Evolutionary conservation across 164 flowering plant genomes (phyloP), one percentile per base, ranked within the genome.

Genomic region (Amborella trichopoda): DNA sequence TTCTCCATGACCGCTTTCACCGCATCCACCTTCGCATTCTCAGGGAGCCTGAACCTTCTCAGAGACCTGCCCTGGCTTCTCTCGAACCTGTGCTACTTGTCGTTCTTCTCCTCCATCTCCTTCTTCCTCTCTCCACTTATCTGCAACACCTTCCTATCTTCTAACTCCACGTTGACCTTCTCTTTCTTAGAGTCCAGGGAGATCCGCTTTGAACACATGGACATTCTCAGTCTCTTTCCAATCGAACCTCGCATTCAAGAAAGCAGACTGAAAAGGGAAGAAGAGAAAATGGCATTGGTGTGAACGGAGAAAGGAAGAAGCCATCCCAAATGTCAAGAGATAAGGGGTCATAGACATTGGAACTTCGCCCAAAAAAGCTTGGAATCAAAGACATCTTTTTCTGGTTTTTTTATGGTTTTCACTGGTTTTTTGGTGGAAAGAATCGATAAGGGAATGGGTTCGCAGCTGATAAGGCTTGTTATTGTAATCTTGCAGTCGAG

Each of bases 201-300:
- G 44, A 17, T 70, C 69, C 3, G 62, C 71, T 23, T 58, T 70
- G 68, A 67, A 67, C 13, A 70, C 49, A 25, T 70, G 75, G 1
- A 65, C 67, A 27, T 61, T 56, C 3, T 62, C 62, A 18, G 72
- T 70, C 33, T 70, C 72, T 44, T 60, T 67, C 75, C 72, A 70
- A 14, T 70, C 74, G 5, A 68, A 46, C 4, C 43, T 39, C 1
- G 65, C 32, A 34, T 46, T 43, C 3, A 50, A 62, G 11, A 66
- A 39, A 5, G 54, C 46, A 5, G 70, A 20, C 0, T n/a, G n/a
- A n/a, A 4, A 32, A 24, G 13, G 37, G 24, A 32, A 39, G 41
- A 12, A 40, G 8, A n/a, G 6, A 5, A 23, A 44, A 22, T 25
- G 11, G 40, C 6, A 4, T 1, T 16, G 23, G 25, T n/a, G n/a